A percentile compares a stretch with the other conserved stretches of the same genome.
Conservation (phyloP, 2,329 filamentous ascomycete species). For the Botrytis byssoidea region DNA sequence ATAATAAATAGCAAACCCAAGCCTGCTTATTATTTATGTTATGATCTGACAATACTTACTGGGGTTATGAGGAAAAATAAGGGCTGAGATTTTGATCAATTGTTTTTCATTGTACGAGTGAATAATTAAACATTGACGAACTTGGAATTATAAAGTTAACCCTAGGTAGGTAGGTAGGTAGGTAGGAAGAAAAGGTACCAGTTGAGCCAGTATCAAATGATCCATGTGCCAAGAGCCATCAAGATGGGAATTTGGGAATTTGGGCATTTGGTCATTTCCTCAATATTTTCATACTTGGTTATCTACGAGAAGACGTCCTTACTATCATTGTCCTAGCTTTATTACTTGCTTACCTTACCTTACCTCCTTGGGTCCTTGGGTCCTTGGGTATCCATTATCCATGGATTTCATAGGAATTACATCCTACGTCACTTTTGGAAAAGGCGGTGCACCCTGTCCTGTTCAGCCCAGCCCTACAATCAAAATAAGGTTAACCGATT, state of each 20-base stretch:
- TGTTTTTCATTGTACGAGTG: background rate
- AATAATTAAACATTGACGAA: background rate
- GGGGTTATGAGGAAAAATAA: background rate
- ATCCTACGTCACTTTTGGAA: conserved; percentile 4
- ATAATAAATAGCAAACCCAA: background rate
- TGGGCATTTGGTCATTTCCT: background rate
- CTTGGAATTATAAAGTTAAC: background rate
- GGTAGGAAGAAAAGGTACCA: background rate
- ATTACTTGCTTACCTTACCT: background rate
- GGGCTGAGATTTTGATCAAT: background rate
- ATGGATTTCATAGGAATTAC: background rate
- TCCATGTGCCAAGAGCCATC: background rate
- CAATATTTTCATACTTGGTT: background rate
- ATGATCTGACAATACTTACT: background rate
- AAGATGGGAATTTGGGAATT: background rate
- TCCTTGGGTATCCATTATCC: too few relatives aligned
- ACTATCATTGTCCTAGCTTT: background rate
- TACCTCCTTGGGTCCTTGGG: too few relatives aligned
- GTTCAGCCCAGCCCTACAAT: background rate
- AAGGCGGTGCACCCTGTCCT: background rate
- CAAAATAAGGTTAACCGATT: background rate
- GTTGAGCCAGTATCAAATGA: background rate
- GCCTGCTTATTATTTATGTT: conserved; percentile 5
- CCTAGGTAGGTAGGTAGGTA: too few relatives aligned
- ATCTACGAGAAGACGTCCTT: too few relatives aligned